phyloP scores from a whole-genome alignment of 2,329 filamentous ascomycete genomes.

The Epichloe coenophiala region DNA sequence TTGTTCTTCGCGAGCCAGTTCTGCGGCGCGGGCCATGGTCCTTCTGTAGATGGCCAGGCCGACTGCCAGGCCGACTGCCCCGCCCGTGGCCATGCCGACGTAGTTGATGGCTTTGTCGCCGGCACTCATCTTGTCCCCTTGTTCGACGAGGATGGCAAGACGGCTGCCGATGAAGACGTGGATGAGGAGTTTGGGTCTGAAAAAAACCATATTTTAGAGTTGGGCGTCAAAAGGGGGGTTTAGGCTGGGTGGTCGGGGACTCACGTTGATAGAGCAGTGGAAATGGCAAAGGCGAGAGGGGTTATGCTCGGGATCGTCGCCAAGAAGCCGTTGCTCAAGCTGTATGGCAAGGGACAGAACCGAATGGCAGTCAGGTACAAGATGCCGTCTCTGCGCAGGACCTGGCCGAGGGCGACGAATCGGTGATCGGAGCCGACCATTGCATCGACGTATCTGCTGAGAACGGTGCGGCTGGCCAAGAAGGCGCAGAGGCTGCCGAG shows the following conservation, averaged over 20 bases:
- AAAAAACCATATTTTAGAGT: too few relatives aligned
- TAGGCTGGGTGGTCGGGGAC: constrained; percentile 1
- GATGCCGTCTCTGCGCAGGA: constrained; percentile 79
- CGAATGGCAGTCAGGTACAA: constrained; percentile 84
- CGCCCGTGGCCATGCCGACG: constrained; percentile 60
- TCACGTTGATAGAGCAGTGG: constrained; percentile 62
- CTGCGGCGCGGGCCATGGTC: constrained; percentile 48
- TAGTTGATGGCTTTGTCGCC: constrained; percentile 75
- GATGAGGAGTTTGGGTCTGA: constrained; percentile 74
- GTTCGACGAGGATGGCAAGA: constrained; percentile 70
- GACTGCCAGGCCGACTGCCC: constrained; percentile 57
- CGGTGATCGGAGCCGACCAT: constrained; percentile 72
- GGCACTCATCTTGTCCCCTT: constrained; percentile 68
- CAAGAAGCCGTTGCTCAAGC: constrained; percentile 83
- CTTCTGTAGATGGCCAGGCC: constrained; percentile 75
- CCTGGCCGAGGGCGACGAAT: constrained; percentile 78
- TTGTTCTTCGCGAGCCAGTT: constrained; percentile 39
- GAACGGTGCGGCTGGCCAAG: constrained; percentile 62
- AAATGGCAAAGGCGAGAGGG: constrained; percentile 60
- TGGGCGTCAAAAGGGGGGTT: not conserved
- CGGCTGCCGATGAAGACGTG: constrained; percentile 85
- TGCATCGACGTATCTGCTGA: constrained; percentile 65
- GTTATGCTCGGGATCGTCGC: constrained; percentile 85
- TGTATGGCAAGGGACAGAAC: constrained; percentile 85
- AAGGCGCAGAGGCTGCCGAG: constrained; percentile 70